Evolutionary conservation across 2,329 filamentous ascomycete species (phyloP), one percentile per base, ranked within the genome.

Genomic region (Diplodia seriata): DNA sequence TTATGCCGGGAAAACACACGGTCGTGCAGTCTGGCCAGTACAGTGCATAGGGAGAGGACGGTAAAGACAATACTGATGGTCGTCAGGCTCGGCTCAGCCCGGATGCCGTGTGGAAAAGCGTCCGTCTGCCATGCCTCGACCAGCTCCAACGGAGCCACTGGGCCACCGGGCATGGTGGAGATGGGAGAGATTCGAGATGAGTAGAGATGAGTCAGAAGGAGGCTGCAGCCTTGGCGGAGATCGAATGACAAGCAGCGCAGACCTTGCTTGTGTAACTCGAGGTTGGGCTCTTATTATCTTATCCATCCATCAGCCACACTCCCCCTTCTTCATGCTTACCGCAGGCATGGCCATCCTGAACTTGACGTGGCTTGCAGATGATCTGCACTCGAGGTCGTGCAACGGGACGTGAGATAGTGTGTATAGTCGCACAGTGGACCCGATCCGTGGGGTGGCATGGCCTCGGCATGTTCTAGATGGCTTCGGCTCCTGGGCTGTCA

Each of bases 101-200:
- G 40, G 36, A 56, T 47, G 18, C 64, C 64, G 15, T 49, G 43
- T 12, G 64, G 64, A 23, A 49, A 57, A 8, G 18, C 31, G 9
- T 66, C 54, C 18, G 53, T 66, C 29, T 57, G 54, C 64, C 64
- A 66, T 29, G 40, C 53, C n/a, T 11, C 36, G 3, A 49, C 31
- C 53, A 66, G 26, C 53, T 57, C 40, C 29, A 47, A 18, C 26
- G 64, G 64, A 36, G 54, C 26, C n/a, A 57, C 54, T 3, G 43
- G 15, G 14, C 64, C 53, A 5, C 50, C 23, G 7, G 62, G 49
- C 62, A 65, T 65, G 23, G 11, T n/a, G 23, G 36, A 43, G 14
- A 53, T 26, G 23, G 3, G 3, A 26, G 23, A 26, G 23, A 26
- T 26, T 26, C 23, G 23, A 26, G 2, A 26, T 26, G 23, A 26